Evolutionary conservation across 1,139 yeast genomes (phyloP).

Genomic region (Saccharomyces hybrid): DNA sequence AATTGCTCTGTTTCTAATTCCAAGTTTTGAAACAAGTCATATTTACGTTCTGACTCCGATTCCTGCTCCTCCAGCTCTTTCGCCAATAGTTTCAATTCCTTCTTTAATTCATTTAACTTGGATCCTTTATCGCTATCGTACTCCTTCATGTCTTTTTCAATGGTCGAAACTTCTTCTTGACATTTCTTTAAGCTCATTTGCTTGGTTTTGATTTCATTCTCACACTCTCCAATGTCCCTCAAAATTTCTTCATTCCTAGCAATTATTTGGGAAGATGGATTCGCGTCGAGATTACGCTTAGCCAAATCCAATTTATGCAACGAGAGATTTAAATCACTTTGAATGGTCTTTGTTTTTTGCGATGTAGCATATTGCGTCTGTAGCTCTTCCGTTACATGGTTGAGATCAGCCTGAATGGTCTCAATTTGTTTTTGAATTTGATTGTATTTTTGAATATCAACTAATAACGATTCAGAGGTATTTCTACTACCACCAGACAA

Average conservation of each 20-base stretch:
- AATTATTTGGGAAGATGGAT: slow-evolving; percentile 47
- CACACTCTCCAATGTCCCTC: slow-evolving; percentile 39
- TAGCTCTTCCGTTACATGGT: slow-evolving; percentile 40
- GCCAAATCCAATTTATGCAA: slow-evolving; percentile 62
- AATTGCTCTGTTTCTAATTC: slow-evolving; percentile 70
- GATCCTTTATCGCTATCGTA: slow-evolving; percentile 73
- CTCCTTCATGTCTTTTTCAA: slow-evolving; percentile 76
- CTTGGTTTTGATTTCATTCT: slow-evolving; percentile 28
- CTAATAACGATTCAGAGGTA: slow-evolving; percentile 48
- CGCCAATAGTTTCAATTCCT: slow-evolving; percentile 43
- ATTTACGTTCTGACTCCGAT: slow-evolving; percentile 37
- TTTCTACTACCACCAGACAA: slow-evolving; percentile 90
- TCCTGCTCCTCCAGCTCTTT: slow-evolving; percentile 34
- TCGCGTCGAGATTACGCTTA: slow-evolving; percentile 51
- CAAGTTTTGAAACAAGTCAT: slow-evolving; percentile 52
- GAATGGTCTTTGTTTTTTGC: slow-evolving; percentile 48
- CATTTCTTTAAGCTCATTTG: slow-evolving; percentile 19
- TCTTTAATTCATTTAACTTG: slow-evolving; percentile 62
- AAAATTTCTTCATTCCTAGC: slow-evolving; percentile 44
- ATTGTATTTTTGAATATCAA: slow-evolving; percentile 64
- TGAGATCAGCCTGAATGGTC: slow-evolving; percentile 38
- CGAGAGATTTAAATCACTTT: slow-evolving; percentile 57
- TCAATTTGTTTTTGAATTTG: slow-evolving; percentile 38
- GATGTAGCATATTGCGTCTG: slow-evolving; percentile 41
- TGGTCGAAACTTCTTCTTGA: slow-evolving; percentile 40